Base-by-base conservation (phyloP, 2,329 filamentous ascomycete species). In the Penicillium verrucosum region DNA sequence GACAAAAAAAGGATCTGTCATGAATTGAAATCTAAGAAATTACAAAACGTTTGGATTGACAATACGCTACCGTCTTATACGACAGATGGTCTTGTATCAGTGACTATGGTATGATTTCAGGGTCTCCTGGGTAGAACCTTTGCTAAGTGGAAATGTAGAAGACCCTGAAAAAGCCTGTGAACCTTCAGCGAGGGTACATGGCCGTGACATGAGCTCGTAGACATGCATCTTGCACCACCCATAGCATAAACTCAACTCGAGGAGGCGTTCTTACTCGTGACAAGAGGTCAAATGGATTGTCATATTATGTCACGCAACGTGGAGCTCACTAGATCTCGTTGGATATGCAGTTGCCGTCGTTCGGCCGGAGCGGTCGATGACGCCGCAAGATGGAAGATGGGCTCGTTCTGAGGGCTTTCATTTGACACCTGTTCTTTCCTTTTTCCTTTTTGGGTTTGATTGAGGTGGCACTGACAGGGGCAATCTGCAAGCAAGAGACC, bases 391-490 rank as follows among this genome's bases (percentile, higher is more conserved):
- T 29, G 7, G 30, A 43, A 30, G 30, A 5, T 42, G 21, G 11
- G 11, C 6, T 29, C 5, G 14, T 7, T 14, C 32, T 47, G 30
- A 11, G 29, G 9, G 27, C 10, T 54, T 16, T 27, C 11, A 54
- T 54, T 54, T 16, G 46, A 29, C 14, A 7, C 10, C 7, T 21
- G 30, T 23, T 32, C 5, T 10, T 34, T 43, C 48, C 8, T 37
- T 30, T 55, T 42, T 9, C 42, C 8, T 43, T 30, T 55, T 42
- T 9, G 21, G 23, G 37, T 45, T 45, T 44, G 21, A 9, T 32
- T 42, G 36, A 5, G 45, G 37, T 54, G 52, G 45, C 40, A 51
- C 46, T 37, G 16, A 36, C 38, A 51, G 45, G 52, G 46, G 46
- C 45, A 55, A 55, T 50, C 30, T 42, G 46, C 30, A 40, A 40